A percentile compares a stretch with the other conserved stretches of the same genome.
Evolutionary conservation across 2,329 filamentous ascomycete species (phyloP).

Genomic region (Didymella pomorum): DNA sequence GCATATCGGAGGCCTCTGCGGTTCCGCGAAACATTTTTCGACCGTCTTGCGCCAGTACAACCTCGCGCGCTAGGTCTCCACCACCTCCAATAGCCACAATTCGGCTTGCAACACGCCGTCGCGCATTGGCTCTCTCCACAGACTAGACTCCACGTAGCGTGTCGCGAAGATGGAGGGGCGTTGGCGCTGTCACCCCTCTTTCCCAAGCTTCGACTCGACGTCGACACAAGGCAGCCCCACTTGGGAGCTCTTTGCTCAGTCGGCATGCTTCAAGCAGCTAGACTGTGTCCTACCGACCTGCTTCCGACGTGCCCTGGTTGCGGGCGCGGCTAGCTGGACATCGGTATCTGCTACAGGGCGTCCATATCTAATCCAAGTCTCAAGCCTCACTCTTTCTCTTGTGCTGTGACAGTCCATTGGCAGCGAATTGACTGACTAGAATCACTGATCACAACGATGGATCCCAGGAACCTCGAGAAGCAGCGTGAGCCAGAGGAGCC

Average conservation of each 20-base stretch:
- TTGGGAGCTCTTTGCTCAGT: constrained; percentile 24
- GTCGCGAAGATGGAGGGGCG: constrained; percentile 20
- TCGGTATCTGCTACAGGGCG: constrained; percentile 31
- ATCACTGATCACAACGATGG: constrained; percentile 39
- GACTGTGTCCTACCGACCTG: constrained; percentile 20
- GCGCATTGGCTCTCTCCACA: constrained; percentile 37
- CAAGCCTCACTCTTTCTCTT: constrained; percentile 15
- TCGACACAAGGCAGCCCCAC: constrained; percentile 31
- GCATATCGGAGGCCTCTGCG: constrained; percentile 19
- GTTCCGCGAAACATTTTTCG: constrained; percentile 24
- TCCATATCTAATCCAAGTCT: constrained; percentile 32
- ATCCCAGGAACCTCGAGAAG: constrained; percentile 48
- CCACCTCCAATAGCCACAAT: constrained; percentile 29
- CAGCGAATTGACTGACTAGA: neutral
- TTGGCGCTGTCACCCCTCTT: constrained; percentile 32
- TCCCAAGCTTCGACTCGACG: constrained; percentile 25
- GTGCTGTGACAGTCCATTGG: neutral
- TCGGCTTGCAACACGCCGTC: constrained; percentile 25
- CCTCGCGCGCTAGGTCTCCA: constrained; percentile 20
- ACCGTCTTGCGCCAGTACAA: constrained; percentile 24
- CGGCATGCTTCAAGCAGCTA: constrained; percentile 28
- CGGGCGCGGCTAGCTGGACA: constrained; percentile 31
- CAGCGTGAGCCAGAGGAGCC: constrained; percentile 50
- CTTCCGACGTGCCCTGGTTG: constrained; percentile 26
- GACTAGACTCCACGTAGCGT: constrained; percentile 28